These are phyloP conservation scores for Hyaloperonospora arabidopsidis DNA, from an alignment of 352 stramenopile species.

Conservation along the genomic window DNA sequence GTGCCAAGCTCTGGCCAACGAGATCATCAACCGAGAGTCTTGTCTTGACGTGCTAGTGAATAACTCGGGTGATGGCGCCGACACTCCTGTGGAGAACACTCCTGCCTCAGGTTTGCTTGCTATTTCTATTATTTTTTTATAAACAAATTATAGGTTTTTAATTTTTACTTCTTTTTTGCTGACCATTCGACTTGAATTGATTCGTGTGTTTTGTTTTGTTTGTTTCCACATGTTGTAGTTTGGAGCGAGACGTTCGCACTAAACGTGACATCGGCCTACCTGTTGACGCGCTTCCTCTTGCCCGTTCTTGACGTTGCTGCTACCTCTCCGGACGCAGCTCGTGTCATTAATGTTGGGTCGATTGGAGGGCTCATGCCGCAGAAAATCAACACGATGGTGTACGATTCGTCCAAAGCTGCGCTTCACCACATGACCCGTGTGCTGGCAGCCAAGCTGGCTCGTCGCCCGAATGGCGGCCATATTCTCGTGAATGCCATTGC, in stretches of 20 bases:
- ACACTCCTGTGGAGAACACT: conserved; percentile 29
- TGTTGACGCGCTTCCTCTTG: conserved; percentile 85
- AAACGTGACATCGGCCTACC: conserved; percentile 94
- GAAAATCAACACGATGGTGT: conserved; percentile 85
- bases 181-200: no score
- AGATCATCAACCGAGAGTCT: conserved; percentile 69
- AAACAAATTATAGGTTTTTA: neutral
- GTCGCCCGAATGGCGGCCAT: conserved; percentile 60
- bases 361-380: conserved; percentile 77
- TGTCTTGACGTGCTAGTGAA: conserved; percentile 91
- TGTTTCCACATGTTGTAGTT: conserved; percentile 22
- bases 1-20: conserved; percentile 39
- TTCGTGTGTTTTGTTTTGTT: no score
- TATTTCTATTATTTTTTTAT: no score
- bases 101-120: conserved; percentile 21
- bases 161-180: no score
- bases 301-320: conserved; percentile 78
- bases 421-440: conserved; percentile 92
- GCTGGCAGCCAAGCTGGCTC: conserved; percentile 86
- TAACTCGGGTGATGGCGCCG: conserved; percentile 81
- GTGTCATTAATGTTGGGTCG: conserved; percentile 72
- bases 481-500: conserved; percentile 94
- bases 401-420: conserved; percentile 92
- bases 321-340: conserved; percentile 38
- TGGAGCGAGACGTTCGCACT: conserved; percentile 91